Conservation (phyloP, 1,284 basidiomycete genomes). For the Afroboletus lepidellus region DNA sequence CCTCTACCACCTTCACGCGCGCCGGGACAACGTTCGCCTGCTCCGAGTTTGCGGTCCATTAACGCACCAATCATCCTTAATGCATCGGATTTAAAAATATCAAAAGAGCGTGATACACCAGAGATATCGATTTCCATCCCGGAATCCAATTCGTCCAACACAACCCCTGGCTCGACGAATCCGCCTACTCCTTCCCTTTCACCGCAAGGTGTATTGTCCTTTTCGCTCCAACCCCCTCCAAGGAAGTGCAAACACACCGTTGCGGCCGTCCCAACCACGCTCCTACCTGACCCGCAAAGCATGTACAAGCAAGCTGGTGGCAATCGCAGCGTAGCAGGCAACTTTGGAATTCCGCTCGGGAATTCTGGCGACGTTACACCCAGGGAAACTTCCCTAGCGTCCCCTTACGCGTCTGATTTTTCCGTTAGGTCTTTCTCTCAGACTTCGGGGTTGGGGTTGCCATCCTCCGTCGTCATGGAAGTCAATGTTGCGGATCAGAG, state of each 20-base stretch:
- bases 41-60: slow-evolving; percentile 31
- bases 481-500: not conserved
- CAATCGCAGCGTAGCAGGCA: slow-evolving; percentile 34
- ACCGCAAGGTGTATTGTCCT: slow-evolving; percentile 20
- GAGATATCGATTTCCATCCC: slow-evolving; percentile 6
- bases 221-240: slow-evolving; percentile 64
- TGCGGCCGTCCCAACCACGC: not conserved
- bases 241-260: slow-evolving; percentile 44
- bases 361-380: slow-evolving; percentile 9
- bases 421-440: slow-evolving; percentile 9
- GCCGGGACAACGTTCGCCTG: slow-evolving; percentile 24
- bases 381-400: slow-evolving; percentile 12
- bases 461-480: slow-evolving; percentile 3
- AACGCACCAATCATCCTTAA: slow-evolving; percentile 24
- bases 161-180: slow-evolving; percentile 13
- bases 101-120: slow-evolving; percentile 42
- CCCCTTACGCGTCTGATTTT: slow-evolving; percentile 3
- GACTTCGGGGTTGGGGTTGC: not conserved
- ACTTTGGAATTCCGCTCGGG: slow-evolving; percentile 28
- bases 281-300: slow-evolving; percentile 8
- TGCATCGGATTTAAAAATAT: slow-evolving; percentile 52
- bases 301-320: slow-evolving; percentile 33
- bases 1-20: slow-evolving; percentile 21
- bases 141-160: slow-evolving; percentile 23
- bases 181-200: slow-evolving; percentile 16